Conservation (phyloP, 2,329 filamentous ascomycete species). For the Cadophora luteo-olivacea region DNA sequence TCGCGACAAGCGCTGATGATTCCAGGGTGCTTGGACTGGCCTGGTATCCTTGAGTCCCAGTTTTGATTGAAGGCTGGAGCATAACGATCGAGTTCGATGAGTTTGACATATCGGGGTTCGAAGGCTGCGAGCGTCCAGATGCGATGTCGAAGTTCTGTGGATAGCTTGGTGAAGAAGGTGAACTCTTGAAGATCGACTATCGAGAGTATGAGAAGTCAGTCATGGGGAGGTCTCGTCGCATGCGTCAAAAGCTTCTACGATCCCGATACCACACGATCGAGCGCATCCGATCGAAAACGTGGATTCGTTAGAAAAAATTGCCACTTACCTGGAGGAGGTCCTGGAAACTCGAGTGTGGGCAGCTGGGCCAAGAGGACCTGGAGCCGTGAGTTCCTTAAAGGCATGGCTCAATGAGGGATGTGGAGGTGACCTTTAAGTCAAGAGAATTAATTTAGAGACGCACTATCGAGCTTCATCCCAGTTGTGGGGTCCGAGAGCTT, state of each 20-base stretch:
- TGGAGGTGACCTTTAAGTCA: no score
- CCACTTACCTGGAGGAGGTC: no score
- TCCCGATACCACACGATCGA: no score
- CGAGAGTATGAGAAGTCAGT: background rate
- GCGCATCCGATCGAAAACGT: no score
- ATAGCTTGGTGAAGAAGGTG: background rate
- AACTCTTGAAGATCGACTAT: background rate
- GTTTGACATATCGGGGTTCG: conserved; percentile 2
- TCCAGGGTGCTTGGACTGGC: background rate
- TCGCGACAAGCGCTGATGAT: conserved; percentile 3
- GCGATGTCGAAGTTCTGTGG: background rate
- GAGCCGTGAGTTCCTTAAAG: no score
- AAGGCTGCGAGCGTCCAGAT: conserved; percentile 7
- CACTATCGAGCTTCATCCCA: no score
- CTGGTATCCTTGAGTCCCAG: background rate
- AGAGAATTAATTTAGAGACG: no score
- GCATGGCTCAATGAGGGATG: no score
- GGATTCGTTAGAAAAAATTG: no score
- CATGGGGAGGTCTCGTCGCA: background rate
- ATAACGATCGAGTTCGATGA: conserved; percentile 1
- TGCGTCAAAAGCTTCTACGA: no score
- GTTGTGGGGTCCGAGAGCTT: no score
- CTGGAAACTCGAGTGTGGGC: background rate
- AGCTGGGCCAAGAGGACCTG: background rate
- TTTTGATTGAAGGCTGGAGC: background rate